Evolutionary conservation across 148 eudicot species (phyloP).

Genomic region (Mesembryanthemum crystallinum): DNA sequence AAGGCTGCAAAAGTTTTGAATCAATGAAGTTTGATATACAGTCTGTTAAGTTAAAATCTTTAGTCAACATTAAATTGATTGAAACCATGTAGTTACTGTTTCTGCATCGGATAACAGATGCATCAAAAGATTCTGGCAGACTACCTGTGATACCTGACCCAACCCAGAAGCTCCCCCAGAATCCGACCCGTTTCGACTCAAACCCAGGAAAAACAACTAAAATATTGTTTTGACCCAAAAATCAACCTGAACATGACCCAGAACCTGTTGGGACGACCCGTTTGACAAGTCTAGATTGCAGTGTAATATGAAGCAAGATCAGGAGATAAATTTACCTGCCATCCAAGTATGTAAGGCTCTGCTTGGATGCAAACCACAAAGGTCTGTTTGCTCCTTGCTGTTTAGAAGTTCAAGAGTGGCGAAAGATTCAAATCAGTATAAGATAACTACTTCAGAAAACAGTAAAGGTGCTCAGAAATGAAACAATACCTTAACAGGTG

Average conservation of each 20-base stretch:
- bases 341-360: constrained; percentile 93
- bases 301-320: not conserved
- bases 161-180: too few relatives aligned
- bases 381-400: constrained; percentile 94
- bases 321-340: constrained; percentile 12
- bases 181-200: too few relatives aligned
- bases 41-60: not conserved
- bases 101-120: not conserved
- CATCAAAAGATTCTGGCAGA: not conserved
- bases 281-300: too few relatives aligned
- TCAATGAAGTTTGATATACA: not conserved
- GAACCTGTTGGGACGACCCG: too few relatives aligned
- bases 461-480: not conserved
- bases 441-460: too few relatives aligned
- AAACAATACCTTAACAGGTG: constrained; percentile 77
- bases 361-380: constrained; percentile 97
- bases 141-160: too few relatives aligned
- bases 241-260: not conserved
- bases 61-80: not conserved
- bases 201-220: too few relatives aligned
- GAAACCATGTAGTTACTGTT: not conserved
- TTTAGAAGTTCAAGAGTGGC: not conserved
- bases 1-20: constrained; percentile 43
- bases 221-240: too few relatives aligned
- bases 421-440: too few relatives aligned